Base-by-base conservation (phyloP, 2,329 filamentous ascomycete species). In the Clonostachys rosea region DNA sequence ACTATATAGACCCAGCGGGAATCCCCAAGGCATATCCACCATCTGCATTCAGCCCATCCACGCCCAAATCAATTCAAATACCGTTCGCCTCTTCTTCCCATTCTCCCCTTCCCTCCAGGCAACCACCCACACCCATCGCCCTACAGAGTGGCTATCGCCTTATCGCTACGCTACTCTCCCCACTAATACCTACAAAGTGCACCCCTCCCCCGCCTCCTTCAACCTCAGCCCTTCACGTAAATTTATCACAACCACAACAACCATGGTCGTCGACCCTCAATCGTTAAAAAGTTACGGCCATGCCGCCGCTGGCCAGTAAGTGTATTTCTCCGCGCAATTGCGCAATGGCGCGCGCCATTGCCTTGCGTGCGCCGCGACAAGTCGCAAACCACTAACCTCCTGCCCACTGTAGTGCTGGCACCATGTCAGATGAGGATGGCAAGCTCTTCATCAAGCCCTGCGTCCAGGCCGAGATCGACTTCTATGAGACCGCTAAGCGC, bases 391-490 rank as follows among this genome's bases (percentile, higher is more conserved):
- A 36, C 36, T 39, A 39, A 40, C 17, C 34, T 45, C 43, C 47
- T 30, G 47, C 14, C 41, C 51, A 13, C 42, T 39, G 44, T 61
- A 96, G 91, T 70, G 91, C 95, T 56, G 94, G 94, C 54, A 92
- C 95, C 42, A 81, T 95, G 58, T 91, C 86, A 62, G 90, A 95
- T 60, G 75, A 79, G 47, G 83, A 89, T 46, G 94, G 94, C 62
- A 82, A 87, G 53, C 75, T 97, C 34, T 88, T 99, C 63, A 89
- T 96, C 62, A 99, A 99, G 69, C 94, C 94, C 16, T 97, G 92
- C 66, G 95, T 89, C 1, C 71, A 83, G 52, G 77, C 84, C 53
- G 94, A 99, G 70, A 83, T 97, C 57, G 78, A 83, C 41, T 99
- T 99, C 67, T 99, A 99, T 74, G 82, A 96, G 63, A 81, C 83